Evolutionary conservation across 2,329 filamentous ascomycete genomes (phyloP), one percentile per base, ranked within the genome.

Genomic region (Sclerotinia trifoliorum): DNA sequence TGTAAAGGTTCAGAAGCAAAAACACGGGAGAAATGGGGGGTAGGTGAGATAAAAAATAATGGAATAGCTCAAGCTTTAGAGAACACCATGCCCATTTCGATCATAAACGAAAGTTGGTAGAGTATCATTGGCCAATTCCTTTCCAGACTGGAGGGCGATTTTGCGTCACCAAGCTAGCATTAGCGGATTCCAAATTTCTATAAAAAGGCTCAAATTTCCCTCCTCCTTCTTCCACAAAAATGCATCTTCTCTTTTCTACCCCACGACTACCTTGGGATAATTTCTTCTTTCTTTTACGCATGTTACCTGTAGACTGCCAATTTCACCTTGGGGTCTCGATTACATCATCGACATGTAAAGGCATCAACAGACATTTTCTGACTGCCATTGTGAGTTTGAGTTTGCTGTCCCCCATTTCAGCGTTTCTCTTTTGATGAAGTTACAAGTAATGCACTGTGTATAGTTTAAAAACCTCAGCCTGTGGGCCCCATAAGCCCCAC

Each of bases 71-170:
- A 35, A 19, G 1, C 8, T 3, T 8, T 2, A 19, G 19, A 39
- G 19, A 39, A 26, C 5, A 15, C 8, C 2, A 39, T 2, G n/a
- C 8, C n/a, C 7, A 1, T 39, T 51, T 26, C 15, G 8, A 13
- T 21, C 21, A 21, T 24, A 2, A 4, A 21, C 1, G 1, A 4
- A 26, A 11, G 1, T 21, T 51, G 0, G 1, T 0, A 0, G 1
- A 10, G 11, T 19, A 7, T 19, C n/a, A 62, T 39, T 62, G 21
- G 29, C 4, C 15, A 5, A 62, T 39, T 2, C 8, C 15, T 7
- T 19, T 21, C 11, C 1, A 26, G 1, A 19, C 57, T 61, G 29
- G 29, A 2, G 10, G 11, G 6, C 3, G 1, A 11, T 35, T 35
- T 24, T 5, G 1, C 21, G 26, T 39, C 29, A 39, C 21, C 21